Base-by-base conservation (phyloP, 306 rosid species). In the Sphenostylis stenocarpa region DNA sequence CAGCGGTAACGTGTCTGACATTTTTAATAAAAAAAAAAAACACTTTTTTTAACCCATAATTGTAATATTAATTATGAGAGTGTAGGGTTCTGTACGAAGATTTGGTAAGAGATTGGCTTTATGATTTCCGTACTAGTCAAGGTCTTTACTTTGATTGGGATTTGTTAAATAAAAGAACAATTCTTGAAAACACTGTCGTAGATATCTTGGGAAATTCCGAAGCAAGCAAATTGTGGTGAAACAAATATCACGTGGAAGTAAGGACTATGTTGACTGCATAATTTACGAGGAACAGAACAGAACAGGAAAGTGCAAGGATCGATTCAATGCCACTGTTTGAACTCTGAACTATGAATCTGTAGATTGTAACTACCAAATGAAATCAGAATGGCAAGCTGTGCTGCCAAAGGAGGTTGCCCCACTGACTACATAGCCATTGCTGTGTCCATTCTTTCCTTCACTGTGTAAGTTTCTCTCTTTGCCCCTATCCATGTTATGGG, bases 371-470 rank as follows among this genome's bases (percentile, higher is more conserved):
- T 41, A 1, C 39, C 82, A 77, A 55, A 84, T 85, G 96, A 79
- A 5, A 79, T 29, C 57, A 77, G 34, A 76, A 88, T 92, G 96
- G 79, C 78, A 3, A 67, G 70, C 47, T 95, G 97, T 81, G 97
- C 97, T 13, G 80, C 78, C 13, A 68, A 85, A 47, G 99, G 99
- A 55, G 98, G 99, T 5, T 95, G 98, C 73, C 92, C 89, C 88
- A 91, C 85, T 43, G 98, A 95, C 67, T 92, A 81, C 82, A 17
- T 86, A 36, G 99, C 97, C 72, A 51, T 95, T 65, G 69, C 90
- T 28, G 3, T 90, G 4, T 81, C 99, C 65, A 73, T 86, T 49
- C 8, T 84, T 44, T 89, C 88, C 72, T 83, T 87, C 53, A 73
- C 87, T 77, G 28, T 95, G 98, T 95, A 84, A 66, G 85, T 23